Evolutionary conservation across 495 filamentous ascomycete genomes (phyloP).

Genomic region (Aspergillus biplanus): DNA sequence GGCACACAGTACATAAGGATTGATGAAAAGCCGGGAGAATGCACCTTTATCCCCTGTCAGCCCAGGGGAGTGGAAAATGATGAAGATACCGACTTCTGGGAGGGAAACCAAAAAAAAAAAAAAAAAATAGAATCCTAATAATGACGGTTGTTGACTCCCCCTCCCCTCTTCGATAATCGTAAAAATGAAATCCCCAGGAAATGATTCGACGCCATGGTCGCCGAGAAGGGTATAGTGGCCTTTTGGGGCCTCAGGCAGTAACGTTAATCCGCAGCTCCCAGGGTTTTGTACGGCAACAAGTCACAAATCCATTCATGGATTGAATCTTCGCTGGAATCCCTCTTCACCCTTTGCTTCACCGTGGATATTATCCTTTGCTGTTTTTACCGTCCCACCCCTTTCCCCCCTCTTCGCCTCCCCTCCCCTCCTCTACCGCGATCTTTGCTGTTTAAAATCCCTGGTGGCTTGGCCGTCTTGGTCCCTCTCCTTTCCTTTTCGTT

Average conservation of each 20-base stretch:
- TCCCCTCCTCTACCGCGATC: constrained; percentile 21
- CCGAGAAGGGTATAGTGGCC: constrained; percentile 11
- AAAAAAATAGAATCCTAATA: not conserved
- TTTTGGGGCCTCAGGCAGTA: constrained; percentile 12
- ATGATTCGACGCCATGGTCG: not conserved
- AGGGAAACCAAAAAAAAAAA: not conserved
- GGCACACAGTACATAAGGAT: not conserved
- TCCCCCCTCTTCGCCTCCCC: constrained; percentile 10
- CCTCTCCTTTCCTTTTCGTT: constrained; percentile 21
- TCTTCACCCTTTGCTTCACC: not conserved
- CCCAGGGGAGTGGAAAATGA: not conserved
- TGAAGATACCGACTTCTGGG: no score
- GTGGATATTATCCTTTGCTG: not conserved
- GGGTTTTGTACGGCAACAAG: not conserved
- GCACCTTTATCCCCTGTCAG: not conserved
- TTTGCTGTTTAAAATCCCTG: constrained; percentile 6
- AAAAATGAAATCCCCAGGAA: not conserved
- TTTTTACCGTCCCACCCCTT: not conserved
- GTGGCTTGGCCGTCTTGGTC: constrained; percentile 3
- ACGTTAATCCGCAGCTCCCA: constrained; percentile 14
- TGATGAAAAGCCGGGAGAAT: not conserved
- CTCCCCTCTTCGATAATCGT: not conserved
- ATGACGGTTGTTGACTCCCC: not conserved
- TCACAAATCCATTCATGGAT: not conserved
- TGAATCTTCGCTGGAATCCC: not conserved